Percentiles rank a stretch among this genome's conserved stretches.
phyloP scores from a whole-genome alignment of 2,329 filamentous ascomycete genomes.

The Dryadomyces quercus-mongolicae region DNA sequence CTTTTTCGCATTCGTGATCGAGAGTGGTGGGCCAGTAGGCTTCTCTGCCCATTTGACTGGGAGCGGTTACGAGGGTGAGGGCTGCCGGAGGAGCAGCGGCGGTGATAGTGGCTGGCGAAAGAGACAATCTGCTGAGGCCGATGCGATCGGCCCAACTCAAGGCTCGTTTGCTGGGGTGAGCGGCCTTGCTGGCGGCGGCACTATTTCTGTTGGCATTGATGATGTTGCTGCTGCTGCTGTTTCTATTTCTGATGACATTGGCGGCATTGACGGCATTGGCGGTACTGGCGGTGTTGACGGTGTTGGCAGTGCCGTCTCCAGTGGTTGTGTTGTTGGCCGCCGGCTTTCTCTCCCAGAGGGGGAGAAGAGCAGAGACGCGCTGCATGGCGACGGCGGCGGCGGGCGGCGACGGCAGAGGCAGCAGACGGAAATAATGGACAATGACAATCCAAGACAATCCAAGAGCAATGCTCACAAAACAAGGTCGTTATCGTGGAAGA shows the following conservation, averaged over 20 bases:
- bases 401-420: neutral
- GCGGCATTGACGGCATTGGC: conserved; percentile 1
- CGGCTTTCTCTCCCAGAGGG: conserved; percentile 21
- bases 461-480: neutral
- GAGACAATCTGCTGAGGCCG: conserved; percentile 4
- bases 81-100: conserved; percentile 3
- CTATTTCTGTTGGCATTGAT: neutral
- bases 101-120: conserved; percentile 9
- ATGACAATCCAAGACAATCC: neutral
- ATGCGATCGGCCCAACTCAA: conserved; percentile 20
- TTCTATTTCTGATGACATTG: neutral
- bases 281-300: conserved; percentile 1
- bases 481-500: neutral
- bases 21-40: conserved; percentile 66
- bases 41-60: conserved; percentile 44
- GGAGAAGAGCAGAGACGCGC: conserved; percentile 33
- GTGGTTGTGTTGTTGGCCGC: conserved; percentile 3
- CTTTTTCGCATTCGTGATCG: conserved; percentile 67
- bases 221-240: conserved; percentile 1
- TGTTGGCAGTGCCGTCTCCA: neutral
- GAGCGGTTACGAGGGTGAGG: conserved; percentile 62
- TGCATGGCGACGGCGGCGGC: conserved; percentile 22
- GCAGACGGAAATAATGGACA: neutral
- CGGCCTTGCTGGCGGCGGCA: conserved; percentile 1
- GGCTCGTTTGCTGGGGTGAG: conserved; percentile 16